Base-by-base conservation (phyloP, 352 stramenopile species). In the Pythium rhizo-oryzae region DNA sequence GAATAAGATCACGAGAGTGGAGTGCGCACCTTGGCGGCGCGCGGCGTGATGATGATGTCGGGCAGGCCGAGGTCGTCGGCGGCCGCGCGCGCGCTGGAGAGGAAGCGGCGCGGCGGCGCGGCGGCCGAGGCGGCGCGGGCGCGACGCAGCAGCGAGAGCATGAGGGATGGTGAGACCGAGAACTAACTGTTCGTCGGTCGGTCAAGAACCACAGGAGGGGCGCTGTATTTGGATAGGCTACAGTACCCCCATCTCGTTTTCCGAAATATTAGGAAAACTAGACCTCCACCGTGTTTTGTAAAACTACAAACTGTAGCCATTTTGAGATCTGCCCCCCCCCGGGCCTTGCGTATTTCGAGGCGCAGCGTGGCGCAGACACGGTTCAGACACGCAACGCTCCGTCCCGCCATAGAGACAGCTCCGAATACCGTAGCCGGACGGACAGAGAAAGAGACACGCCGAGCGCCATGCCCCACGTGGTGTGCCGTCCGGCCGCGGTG, bases 41-140 rank as follows among this genome's bases (percentile, higher is more conserved):
- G 23, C 18, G 49, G 56, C 39, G 64, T 71, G 49, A 62, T 65
- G 21, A 62, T 60, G 33, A 61, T 39, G 41, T 71, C 64, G 21
- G 64, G 64, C 18, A 65, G 50, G 1, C 52, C 64, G 44, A 41
- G 51, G 23, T 60, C 64, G 25, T 55, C 46, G 28, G 44, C 13
- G n/a, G 41, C 18, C 9, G 30, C 52, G 13, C 41, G 11, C 52
- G 52, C 49, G 63, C 37, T 46, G 35, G 63, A 70, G 9, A 70
- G 47, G 28, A 59, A 63, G 24, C 63, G 63, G 8, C 21, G 21
- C 9, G n/a, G n/a, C n/a, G n/a, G n/a, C n/a, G n/a, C n/a, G n/a
- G n/a, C n/a, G n/a, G n/a, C n/a, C n/a, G n/a, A n/a, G n/a, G n/a
- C n/a, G n/a, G n/a, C n/a, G n/a, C n/a, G n/a, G n/a, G n/a, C n/a